A percentile compares a stretch with the other conserved stretches of the same genome.
Conservation (phyloP, 1,284 basidiomycete species). For the Vanrija sp. region DNA sequence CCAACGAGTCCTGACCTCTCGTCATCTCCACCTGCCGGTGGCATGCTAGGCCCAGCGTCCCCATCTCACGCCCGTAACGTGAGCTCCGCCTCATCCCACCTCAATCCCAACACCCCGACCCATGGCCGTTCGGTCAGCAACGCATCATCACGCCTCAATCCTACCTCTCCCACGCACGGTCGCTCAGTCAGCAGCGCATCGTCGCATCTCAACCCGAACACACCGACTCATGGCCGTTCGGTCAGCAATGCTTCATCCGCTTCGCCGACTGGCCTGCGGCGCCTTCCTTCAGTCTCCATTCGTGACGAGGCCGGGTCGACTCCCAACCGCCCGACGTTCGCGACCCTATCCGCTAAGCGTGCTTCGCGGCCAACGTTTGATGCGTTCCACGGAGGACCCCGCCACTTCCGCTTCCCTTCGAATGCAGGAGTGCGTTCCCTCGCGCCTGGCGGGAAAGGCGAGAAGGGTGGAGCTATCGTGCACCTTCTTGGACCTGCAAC, state of each 20-base stretch:
- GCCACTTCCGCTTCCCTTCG: slow-evolving; percentile 34
- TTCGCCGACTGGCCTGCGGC: too few relatives aligned
- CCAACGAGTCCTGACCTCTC: too few relatives aligned
- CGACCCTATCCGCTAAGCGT: slow-evolving; percentile 30
- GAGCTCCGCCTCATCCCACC: too few relatives aligned
- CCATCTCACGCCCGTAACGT: too few relatives aligned
- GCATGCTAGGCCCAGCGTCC: too few relatives aligned
- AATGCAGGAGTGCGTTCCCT: slow-evolving; percentile 21
- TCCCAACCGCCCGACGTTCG: slow-evolving; percentile 28
- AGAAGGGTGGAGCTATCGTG: slow-evolving; percentile 28
- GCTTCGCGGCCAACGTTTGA: slow-evolving; percentile 30
- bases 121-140: not conserved
- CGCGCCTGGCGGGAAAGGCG: slow-evolving; percentile 8
- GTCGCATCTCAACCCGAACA: not conserved
- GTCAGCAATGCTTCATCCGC: not conserved
- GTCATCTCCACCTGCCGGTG: too few relatives aligned
- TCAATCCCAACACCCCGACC: not conserved
- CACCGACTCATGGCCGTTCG: not conserved
- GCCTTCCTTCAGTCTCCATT: too few relatives aligned
- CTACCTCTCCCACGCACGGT: not conserved
- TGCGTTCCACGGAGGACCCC: slow-evolving; percentile 14
- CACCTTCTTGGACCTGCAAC: slow-evolving; percentile 35
- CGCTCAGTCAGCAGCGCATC: not conserved
- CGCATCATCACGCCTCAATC: not conserved
- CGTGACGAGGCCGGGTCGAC: not conserved